A percentile compares a stretch with the other conserved stretches of the same genome.
These are phyloP conservation scores for Sphaerulina musiva DNA, from an alignment of 2,329 filamentous ascomycete genomes.

Conservation along the genomic window DNA sequence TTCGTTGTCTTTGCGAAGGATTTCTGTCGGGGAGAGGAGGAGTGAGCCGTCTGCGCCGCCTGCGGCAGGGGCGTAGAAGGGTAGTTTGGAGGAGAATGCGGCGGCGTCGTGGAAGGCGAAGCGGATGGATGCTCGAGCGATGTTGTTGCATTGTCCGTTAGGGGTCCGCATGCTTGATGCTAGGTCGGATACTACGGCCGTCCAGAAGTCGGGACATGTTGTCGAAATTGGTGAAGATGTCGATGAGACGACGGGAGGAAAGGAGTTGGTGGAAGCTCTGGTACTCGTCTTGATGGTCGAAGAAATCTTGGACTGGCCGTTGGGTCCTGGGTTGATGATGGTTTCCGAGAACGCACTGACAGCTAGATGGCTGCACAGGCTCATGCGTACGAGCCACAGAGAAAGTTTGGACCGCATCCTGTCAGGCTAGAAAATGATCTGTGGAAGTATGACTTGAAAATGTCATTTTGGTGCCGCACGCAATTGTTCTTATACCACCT, in stretches of 20 bases:
- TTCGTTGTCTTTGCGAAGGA: conserved; percentile 37
- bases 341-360: background rate
- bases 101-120: conserved; percentile 34
- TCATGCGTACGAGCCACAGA: conserved; percentile 4
- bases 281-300: background rate
- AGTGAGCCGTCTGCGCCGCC: conserved; percentile 41
- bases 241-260: background rate
- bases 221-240: conserved; percentile 2
- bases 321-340: conserved; percentile 14
- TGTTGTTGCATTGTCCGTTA: conserved; percentile 30
- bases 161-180: conserved; percentile 15
- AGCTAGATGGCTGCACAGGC: background rate
- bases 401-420: conserved; percentile 14
- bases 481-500: background rate
- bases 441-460: background rate
- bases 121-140: conserved; percentile 33
- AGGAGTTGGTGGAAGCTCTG: background rate
- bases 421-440: background rate
- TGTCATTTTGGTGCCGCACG: background rate
- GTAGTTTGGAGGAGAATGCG: conserved; percentile 19
- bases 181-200: conserved; percentile 28
- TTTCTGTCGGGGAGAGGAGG: conserved; percentile 35
- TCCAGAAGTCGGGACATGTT: conserved; percentile 31
- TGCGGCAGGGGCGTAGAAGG: conserved; percentile 25
- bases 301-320: conserved; percentile 3